Base-by-base conservation (phyloP, 805 yeast genomes). In the Suhomyces pyralidae region DNA sequence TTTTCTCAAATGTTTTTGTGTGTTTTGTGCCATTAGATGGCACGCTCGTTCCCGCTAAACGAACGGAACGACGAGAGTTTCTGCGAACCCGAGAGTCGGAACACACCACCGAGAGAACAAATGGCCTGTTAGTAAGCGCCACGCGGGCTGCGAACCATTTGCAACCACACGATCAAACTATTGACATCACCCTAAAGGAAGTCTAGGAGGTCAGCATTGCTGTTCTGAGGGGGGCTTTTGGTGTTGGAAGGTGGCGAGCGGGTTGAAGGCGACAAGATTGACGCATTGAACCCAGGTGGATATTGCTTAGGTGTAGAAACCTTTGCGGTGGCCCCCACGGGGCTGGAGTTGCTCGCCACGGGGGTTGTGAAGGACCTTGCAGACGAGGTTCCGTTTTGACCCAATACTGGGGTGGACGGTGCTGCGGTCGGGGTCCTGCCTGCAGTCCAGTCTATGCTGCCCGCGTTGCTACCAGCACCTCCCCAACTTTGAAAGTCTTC, bases 241-340 rank as follows among this genome's bases (percentile, higher is more conserved):
- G 40, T 40, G n/a, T 10, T 28, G 26, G 40, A 7, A 32, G 17
- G 17, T 14, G 36, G 42, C 34, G 36, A 14, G n/a, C 57, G 51
- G 7, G 57, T 57, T 14, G 56, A 52, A 40, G 74, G 73, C 4
- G 70, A 61, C 45, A 69, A 58, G 8, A 67, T 63, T 34, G 57
- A 53, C 5, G 69, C 56, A 45, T 63, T 56, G 50, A 67, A 70
- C 1, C 76, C 76, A 0, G 76, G 76, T 1, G 76, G 76, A 38
- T 58, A 63, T 47, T 40, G 32, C 49, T 36, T 26, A 14, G 50
- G 24, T 22, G 28, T 24, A 50, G 17, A 8, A 42, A 44, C 51
- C 49, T 34, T 45, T 25, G 28, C 45, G 24, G 10, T 42, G n/a
- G 45, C 14, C 26, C 30, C 19, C 26, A 20, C 45, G 26, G 45